A percentile compares a stretch with the other conserved stretches of the same genome.
phyloP scores from a whole-genome alignment of 179 eudicot genomes.

The Patellifolia procumbens region DNA sequence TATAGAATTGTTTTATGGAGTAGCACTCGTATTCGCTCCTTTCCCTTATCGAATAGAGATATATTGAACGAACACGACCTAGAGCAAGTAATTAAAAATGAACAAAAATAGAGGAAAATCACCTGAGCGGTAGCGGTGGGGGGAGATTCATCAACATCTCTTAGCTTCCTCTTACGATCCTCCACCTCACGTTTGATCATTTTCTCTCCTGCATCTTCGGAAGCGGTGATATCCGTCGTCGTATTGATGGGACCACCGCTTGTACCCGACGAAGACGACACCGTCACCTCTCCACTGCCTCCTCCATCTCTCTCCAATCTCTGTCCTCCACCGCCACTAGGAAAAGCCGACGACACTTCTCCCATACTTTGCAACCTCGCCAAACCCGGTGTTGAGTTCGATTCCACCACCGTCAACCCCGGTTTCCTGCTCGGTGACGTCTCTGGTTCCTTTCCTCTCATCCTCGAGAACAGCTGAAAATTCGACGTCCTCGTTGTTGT shows the following conservation, averaged over 20 bases:
- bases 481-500: slow-evolving; percentile 11
- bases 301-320: slow-evolving; percentile 11
- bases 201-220: slow-evolving; percentile 2
- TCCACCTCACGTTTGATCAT: slow-evolving; percentile 2
- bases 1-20: too few relatives aligned
- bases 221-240: slow-evolving; percentile 19
- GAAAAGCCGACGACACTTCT: slow-evolving; percentile 23
- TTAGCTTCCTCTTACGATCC: slow-evolving; percentile 48
- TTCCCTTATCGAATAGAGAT: too few relatives aligned
- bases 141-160: slow-evolving; percentile 23
- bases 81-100: too few relatives aligned
- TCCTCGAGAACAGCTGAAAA: slow-evolving; percentile 41
- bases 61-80: too few relatives aligned
- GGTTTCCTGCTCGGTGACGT: slow-evolving; percentile 25
- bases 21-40: too few relatives aligned
- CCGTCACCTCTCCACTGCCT: slow-evolving; percentile 29
- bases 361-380: slow-evolving; percentile 13
- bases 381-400: slow-evolving; percentile 24
- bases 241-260: slow-evolving; percentile 7
- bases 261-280: slow-evolving; percentile 36
- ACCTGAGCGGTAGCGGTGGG: slow-evolving; percentile 45
- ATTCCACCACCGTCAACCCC: slow-evolving; percentile 49
- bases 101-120: too few relatives aligned
- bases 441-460: slow-evolving; percentile 14
- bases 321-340: slow-evolving; percentile 13